Conservation (phyloP, 2,329 filamentous ascomycete species). For the Talaromyces sp. region DNA sequence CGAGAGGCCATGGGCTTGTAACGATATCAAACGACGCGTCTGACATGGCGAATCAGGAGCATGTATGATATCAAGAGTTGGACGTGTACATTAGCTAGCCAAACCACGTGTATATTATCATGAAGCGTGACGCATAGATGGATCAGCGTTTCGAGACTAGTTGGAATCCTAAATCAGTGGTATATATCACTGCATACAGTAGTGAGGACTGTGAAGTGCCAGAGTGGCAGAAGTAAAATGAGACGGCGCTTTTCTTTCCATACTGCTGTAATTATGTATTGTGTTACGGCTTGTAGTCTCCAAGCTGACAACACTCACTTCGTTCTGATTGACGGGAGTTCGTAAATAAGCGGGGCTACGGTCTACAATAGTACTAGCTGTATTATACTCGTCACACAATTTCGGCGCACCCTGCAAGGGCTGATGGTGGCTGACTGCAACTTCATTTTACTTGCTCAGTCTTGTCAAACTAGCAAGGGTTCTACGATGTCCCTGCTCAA, state of each 20-base stretch:
- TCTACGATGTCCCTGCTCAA: neutral
- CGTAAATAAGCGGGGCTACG: neutral
- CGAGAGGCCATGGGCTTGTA: slow-evolving; percentile 32
- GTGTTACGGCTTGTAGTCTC: neutral
- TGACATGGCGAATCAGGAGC: neutral
- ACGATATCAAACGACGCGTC: neutral
- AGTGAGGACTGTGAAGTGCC: neutral
- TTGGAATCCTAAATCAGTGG: neutral
- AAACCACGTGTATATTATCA: neutral
- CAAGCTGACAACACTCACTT: neutral
- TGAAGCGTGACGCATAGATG: neutral
- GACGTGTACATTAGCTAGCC: neutral
- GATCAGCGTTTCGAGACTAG: neutral
- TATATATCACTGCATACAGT: neutral
- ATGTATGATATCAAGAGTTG: neutral
- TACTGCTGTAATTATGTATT: neutral
- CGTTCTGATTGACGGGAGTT: neutral
- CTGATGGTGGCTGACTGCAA: neutral
- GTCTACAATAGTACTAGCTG: neutral
- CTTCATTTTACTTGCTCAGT: neutral
- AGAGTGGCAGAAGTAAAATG: neutral
- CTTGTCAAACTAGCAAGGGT: neutral
- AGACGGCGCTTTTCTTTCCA: neutral
- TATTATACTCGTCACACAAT: neutral
- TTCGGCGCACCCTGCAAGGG: neutral